These are phyloP conservation scores for Grifola frondosa DNA, from an alignment of 1,284 basidiomycete species.

Conservation along the genomic window DNA sequence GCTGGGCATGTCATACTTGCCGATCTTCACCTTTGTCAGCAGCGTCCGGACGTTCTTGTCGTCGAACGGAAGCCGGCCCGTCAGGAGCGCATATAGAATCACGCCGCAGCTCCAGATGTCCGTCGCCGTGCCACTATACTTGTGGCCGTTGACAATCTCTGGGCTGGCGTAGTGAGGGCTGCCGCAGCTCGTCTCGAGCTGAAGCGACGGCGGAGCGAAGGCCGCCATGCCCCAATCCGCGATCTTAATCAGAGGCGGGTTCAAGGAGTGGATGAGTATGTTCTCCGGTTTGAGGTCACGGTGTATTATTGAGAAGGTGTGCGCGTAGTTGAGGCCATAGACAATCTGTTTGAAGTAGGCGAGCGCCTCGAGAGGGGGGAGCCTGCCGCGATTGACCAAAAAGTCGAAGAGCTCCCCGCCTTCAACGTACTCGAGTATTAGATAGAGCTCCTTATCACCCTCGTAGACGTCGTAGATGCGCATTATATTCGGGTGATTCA, in stretches of 20 bases:
- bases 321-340: conserved; percentile 95
- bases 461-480: conserved; percentile 98
- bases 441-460: conserved; percentile 87
- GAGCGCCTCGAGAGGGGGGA: conserved; percentile 83
- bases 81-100: conserved; percentile 86
- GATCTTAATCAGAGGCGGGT: conserved; percentile 90
- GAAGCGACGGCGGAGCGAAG: conserved; percentile 74
- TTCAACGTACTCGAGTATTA: conserved; percentile 96
- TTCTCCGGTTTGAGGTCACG: conserved; percentile 99
- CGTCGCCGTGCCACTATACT: conserved; percentile 91
- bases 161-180: conserved; percentile 98
- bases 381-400: conserved; percentile 85
- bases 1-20: conserved; percentile 80
- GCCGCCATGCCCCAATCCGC: conserved; percentile 99
- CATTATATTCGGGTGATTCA: conserved; percentile 97
- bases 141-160: conserved; percentile 94
- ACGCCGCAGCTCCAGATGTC: conserved; percentile 97
- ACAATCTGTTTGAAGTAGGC: conserved; percentile 98
- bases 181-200: conserved; percentile 96
- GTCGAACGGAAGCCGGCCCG: conserved; percentile 86
- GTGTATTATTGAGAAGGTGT: conserved; percentile 98
- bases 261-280: conserved; percentile 82
- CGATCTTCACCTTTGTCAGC: conserved; percentile 88
- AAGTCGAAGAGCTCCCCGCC: conserved; percentile 99
- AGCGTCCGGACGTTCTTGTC: conserved; percentile 83